Base-by-base conservation (phyloP, 305 asterid species). In the Fraxinus sp. region DNA sequence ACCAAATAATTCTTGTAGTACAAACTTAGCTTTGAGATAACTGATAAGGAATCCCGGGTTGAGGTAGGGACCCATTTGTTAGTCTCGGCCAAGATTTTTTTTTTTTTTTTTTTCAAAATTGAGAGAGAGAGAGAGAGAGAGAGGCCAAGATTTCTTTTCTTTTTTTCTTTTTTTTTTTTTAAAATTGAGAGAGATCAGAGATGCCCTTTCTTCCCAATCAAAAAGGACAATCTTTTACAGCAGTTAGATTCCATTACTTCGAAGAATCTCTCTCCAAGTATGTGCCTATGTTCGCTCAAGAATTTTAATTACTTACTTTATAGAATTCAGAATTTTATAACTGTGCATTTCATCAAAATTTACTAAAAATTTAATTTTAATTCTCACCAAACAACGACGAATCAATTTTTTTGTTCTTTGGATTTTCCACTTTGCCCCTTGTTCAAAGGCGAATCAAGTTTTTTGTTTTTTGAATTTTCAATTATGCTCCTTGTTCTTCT, bases 21-120 rank as follows among this genome's bases (percentile, higher is more conserved):
- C 55, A 22, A 68, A 66, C 30, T 7, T 7, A 16, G 14, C 37
- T 59, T 75, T 59, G 68, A 75, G 81, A 79, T 79, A 44, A 79
- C n/a, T n/a, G n/a, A n/a, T n/a, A n/a, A n/a, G 86, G 86, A 79
- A 74, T 83, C 78, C 75, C 76, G 33, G 32, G 26, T 11, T 9
- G 72, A 20, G 35, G 14, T 10, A 74, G 85, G 77, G 81, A 77
- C 82, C 81, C 75, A 39, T 0, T 24, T 32, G n/a, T 76, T 3
- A 20, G 22, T 11, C 68, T 77, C 3, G 55, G 55, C 80, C 75
- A 26, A 74, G 62, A 79, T 79, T 28, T 78, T n/a, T n/a, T n/a
- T n/a, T n/a, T n/a, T n/a, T n/a, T n/a, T n/a, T n/a, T n/a, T n/a
- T n/a, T n/a, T n/a, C n/a, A n/a, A n/a, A n/a, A n/a, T n/a, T n/a